Percentiles rank a stretch among this genome's conserved stretches.
Conservation (phyloP, 768 basidiomycete genomes). For the Mycena maculata region DNA sequence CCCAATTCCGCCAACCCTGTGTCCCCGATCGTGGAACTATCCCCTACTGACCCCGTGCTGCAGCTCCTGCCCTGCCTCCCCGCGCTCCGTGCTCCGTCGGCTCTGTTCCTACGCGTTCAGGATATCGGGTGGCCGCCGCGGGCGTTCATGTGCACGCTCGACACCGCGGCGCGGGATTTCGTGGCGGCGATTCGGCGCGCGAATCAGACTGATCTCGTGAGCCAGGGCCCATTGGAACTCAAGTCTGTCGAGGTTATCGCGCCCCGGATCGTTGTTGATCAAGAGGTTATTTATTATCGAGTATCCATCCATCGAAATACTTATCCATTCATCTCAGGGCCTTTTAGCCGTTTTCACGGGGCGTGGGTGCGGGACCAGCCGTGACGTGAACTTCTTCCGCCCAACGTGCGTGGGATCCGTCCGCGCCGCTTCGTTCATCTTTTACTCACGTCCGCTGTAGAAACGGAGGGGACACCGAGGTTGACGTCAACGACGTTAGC, state of each 20-base stretch:
- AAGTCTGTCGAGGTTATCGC: slow-evolving; percentile 40
- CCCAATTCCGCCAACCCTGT: slow-evolving; percentile 8
- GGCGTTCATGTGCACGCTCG: slow-evolving; percentile 24
- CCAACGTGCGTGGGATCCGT: slow-evolving; percentile 43
- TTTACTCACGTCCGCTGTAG: slow-evolving; percentile 9
- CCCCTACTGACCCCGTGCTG: background rate
- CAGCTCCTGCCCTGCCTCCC: background rate
- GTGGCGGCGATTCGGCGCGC: slow-evolving; percentile 35
- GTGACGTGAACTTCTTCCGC: slow-evolving; percentile 45
- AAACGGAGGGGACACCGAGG: slow-evolving; percentile 42
- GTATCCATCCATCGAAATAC: background rate
- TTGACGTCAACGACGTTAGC: slow-evolving; percentile 45
- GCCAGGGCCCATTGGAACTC: slow-evolving; percentile 41
- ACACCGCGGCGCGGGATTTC: slow-evolving; percentile 39
- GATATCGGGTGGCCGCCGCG: slow-evolving; percentile 29
- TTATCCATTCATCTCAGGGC: slow-evolving; percentile 33
- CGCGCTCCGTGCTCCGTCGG: slow-evolving; percentile 17
- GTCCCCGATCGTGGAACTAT: background rate
- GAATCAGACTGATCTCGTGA: slow-evolving; percentile 39
- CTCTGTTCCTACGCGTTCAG: slow-evolving; percentile 27
- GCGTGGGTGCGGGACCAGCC: slow-evolving; percentile 41
- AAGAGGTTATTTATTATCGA: slow-evolving; percentile 29
- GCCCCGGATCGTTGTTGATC: slow-evolving; percentile 43
- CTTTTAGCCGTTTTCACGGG: slow-evolving; percentile 44
- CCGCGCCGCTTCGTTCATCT: background rate